Conservation (phyloP, 352 stramenopile genomes). For the Pythium sp. region DNA sequence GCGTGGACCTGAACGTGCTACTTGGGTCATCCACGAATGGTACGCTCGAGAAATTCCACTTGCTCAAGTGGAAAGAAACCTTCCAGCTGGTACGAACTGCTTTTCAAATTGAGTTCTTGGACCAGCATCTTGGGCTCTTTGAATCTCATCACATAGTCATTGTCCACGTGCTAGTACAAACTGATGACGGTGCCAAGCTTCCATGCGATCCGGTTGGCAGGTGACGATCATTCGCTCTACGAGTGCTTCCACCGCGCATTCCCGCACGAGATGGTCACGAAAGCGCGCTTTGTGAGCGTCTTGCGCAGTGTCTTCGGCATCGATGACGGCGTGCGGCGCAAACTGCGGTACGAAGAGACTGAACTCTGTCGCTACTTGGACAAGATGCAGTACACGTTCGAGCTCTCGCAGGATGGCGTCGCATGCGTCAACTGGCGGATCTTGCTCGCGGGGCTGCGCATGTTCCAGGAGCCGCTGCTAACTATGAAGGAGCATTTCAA, state of each 20-base stretch:
- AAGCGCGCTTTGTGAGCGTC: constrained; percentile 67
- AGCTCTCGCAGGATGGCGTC: constrained; percentile 48
- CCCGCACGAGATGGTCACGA: constrained; percentile 61
- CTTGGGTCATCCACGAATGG: constrained; percentile 22
- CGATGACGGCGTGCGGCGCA: constrained; percentile 23
- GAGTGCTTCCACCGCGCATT: constrained; percentile 72
- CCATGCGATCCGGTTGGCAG: constrained; percentile 43
- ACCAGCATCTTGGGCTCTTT: not conserved
- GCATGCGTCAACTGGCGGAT: constrained; percentile 65
- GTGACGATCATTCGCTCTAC: constrained; percentile 61
- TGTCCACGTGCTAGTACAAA: constrained; percentile 25
- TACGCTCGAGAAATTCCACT: constrained; percentile 61
- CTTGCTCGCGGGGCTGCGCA: constrained; percentile 50
- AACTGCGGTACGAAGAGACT: constrained; percentile 21
- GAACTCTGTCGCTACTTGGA: constrained; percentile 56
- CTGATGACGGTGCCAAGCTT: constrained; percentile 44
- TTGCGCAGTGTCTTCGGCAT: constrained; percentile 53
- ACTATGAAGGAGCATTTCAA: constrained; percentile 48
- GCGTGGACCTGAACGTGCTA: constrained; percentile 12
- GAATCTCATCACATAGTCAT: not conserved
- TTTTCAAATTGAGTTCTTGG: not conserved
- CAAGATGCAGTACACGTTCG: constrained; percentile 56
- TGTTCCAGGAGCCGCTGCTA: constrained; percentile 60
- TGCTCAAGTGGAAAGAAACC: constrained; percentile 63
- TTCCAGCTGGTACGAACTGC: constrained; percentile 34